Base-by-base conservation (phyloP, 140 eudicot genomes). In the Bidens hawaiensis region DNA sequence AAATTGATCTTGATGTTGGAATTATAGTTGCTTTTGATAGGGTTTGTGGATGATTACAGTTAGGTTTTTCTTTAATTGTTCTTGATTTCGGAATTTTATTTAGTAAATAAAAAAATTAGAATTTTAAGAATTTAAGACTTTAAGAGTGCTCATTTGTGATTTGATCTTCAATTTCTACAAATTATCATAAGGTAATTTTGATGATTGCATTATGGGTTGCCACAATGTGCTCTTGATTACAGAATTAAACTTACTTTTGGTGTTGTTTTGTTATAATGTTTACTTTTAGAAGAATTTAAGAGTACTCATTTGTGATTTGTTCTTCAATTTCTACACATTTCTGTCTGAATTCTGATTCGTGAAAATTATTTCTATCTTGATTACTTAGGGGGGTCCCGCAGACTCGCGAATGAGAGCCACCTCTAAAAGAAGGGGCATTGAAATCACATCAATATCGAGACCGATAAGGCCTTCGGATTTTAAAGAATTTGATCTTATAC, bases 371-470 rank as follows among this genome's bases (percentile, higher is more conserved):
- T 28, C 49, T 67, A 28, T 53, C 21, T 64, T 53, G 58, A 48
- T 45, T 49, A 69, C 48, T 16, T 74, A 93, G 99, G 99, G 99
- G 4, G 75, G 81, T 85, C 89, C 83, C 52, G 96, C 99, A 13
- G 99, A 93, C 57, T 79, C 99, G 51, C 79, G 99, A 75, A 93
- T 93, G 99, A 82, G 94, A 74, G 89, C 95, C 51, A 82, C 99
- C 59, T 82, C 99, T 11, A 83, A 85, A 74, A 83, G 81, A 87
- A 89, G 99, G 50, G 96, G 95, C 26, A 42, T 93, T 68, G 83
- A 81, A 79, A 88, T 93, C 74, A 85, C 99, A 18, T 93, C 99
- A 1, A 58, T 83, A 61, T 93, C 99, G 50, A 83, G 99, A 78
- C 96, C 96, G 5, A 85, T 93, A 33, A 78, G 77, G 78, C 90